Evolutionary conservation across 106 monocot species (phyloP).

Genomic region (Allium sativum): DNA sequence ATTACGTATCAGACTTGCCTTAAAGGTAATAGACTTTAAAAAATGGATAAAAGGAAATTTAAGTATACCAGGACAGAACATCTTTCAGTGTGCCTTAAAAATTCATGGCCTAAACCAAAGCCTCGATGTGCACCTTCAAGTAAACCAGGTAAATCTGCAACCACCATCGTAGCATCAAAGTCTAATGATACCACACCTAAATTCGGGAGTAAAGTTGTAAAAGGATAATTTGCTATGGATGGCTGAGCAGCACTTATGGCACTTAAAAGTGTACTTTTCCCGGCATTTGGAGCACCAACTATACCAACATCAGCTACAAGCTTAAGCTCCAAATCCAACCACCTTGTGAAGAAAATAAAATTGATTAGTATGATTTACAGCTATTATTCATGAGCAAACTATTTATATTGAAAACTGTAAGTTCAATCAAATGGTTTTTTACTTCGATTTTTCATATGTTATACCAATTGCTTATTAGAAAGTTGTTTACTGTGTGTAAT

Average conservation of each 20-base stretch:
- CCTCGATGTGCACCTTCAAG: conserved; percentile 98
- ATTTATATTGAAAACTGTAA: too few species aligned
- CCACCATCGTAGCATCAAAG: conserved; percentile 87
- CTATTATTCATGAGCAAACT: too few species aligned
- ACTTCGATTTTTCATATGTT: too few species aligned
- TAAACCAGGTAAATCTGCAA: conserved; percentile 96
- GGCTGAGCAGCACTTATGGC: conserved; percentile 90
- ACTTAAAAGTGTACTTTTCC: conserved; percentile 91
- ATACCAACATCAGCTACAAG: conserved; percentile 98
- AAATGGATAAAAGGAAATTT: background rate
- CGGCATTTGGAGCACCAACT: conserved; percentile 97
- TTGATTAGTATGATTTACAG: too few species aligned
- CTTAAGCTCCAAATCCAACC: conserved; percentile 96
- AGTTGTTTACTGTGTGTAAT: too few species aligned
- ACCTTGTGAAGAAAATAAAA: conserved; percentile 26
- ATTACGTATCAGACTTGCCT: background rate
- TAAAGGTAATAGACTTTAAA: background rate
- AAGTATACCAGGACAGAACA: conserved; percentile 77
- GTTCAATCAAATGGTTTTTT: too few species aligned
- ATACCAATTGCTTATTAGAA: too few species aligned
- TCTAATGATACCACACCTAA: conserved; percentile 89
- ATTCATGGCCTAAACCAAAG: conserved; percentile 95
- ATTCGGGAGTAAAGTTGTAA: conserved; percentile 95
- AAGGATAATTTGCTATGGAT: conserved; percentile 93
- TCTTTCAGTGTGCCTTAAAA: conserved; percentile 91